phyloP scores from a whole-genome alignment of 1,284 basidiomycete species.

The Irpex rosettiformis region DNA sequence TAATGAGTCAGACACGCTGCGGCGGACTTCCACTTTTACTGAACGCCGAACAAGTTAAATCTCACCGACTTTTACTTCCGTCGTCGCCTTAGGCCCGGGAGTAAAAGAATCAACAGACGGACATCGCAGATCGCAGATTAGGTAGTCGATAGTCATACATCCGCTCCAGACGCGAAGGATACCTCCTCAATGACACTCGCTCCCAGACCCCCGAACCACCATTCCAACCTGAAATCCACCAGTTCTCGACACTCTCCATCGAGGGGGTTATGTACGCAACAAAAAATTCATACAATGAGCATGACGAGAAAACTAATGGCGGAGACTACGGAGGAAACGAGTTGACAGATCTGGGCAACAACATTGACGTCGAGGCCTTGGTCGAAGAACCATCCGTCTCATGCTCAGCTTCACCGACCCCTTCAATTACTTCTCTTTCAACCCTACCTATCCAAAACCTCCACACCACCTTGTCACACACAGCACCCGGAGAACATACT shows the following conservation, averaged over 20 bases:
- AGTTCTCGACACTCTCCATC: background rate
- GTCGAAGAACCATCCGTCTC: background rate
- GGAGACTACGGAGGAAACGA: too few relatives aligned
- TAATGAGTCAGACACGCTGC: too few relatives aligned
- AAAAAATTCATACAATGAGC: background rate
- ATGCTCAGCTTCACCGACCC: too few relatives aligned
- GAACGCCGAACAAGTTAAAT: background rate
- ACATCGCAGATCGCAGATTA: background rate
- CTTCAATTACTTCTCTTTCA: background rate
- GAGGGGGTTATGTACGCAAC: background rate
- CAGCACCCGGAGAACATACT: too few relatives aligned
- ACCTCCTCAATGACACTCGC: background rate
- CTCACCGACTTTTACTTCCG: background rate
- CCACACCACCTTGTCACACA: too few relatives aligned
- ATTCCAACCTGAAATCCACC: background rate
- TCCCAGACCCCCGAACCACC: background rate
- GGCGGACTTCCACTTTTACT: too few relatives aligned
- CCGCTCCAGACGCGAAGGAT: background rate
- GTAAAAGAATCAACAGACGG: background rate
- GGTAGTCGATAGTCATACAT: background rate
- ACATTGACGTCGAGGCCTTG: background rate
- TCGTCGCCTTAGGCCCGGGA: background rate
- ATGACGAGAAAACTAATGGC: background rate
- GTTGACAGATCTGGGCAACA: too few relatives aligned
- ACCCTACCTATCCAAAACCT: too few relatives aligned